Evolutionary conservation across 768 basidiomycete genomes (phyloP).

Genomic region (Phylloporus scabripes): DNA sequence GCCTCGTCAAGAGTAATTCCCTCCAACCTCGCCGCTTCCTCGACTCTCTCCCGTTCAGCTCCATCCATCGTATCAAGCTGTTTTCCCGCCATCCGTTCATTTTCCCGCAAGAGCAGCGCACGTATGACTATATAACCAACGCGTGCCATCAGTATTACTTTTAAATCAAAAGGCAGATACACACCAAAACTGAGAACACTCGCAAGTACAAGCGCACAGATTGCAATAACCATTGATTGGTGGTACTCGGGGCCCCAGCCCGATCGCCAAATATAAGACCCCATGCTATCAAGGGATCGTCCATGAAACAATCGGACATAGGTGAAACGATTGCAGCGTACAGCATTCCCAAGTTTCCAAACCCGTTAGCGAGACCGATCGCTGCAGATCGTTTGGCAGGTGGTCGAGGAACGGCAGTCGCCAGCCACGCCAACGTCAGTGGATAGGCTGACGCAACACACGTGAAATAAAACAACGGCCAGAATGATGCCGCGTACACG

Average conservation of each 20-base stretch:
- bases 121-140: constrained; percentile 34
- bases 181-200: constrained; percentile 34
- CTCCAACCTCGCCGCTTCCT: constrained; percentile 54
- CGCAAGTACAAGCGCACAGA: constrained; percentile 32
- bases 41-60: constrained; percentile 44
- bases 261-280: constrained; percentile 58
- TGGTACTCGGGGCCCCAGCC: constrained; percentile 59
- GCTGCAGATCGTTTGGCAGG: constrained; percentile 50
- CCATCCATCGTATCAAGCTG: constrained; percentile 42
- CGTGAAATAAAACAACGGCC: background rate
- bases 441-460: constrained; percentile 30
- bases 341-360: constrained; percentile 55
- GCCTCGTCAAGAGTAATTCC: constrained; percentile 58
- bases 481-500: background rate
- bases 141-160: background rate
- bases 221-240: constrained; percentile 53
- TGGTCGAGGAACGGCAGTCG: constrained; percentile 55
- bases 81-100: constrained; percentile 45
- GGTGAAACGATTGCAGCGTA: constrained; percentile 25
- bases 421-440: constrained; percentile 54
- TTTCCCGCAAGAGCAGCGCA: constrained; percentile 41
- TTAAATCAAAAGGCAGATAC: background rate
- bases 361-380: constrained; percentile 58
- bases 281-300: constrained; percentile 37
- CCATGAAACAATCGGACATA: background rate